Evolutionary conservation across 257 asterid genomes (phyloP).

Genomic region (Penstemon barbatus): DNA sequence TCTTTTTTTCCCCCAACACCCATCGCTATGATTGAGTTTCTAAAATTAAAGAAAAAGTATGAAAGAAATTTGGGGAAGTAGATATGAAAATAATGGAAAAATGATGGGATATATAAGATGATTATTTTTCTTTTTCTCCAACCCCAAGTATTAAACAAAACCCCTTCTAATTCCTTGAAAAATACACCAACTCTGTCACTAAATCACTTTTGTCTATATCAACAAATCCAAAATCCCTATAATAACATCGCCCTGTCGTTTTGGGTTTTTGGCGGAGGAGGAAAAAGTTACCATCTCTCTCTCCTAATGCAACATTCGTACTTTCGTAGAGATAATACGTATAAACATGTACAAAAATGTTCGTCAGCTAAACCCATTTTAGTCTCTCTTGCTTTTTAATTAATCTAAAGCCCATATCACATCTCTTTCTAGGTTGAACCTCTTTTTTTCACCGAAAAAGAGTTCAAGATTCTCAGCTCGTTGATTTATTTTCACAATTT

Average conservation of each 20-base stretch:
- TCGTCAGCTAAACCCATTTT: conserved; percentile 26
- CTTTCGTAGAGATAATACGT: conserved; percentile 1
- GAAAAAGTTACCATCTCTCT: conserved; percentile 10
- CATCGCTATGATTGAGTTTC: no score
- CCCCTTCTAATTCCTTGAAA: conserved; percentile 28
- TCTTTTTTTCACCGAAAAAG: not conserved
- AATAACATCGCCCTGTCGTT: conserved; percentile 32
- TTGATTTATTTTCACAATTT: conserved; percentile 19
- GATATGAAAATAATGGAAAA: no score
- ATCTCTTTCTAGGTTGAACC: conserved; percentile 13
- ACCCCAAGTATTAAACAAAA: not conserved
- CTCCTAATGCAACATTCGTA: conserved; percentile 29
- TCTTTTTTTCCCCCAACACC: no score
- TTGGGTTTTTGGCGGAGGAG: conserved; percentile 29
- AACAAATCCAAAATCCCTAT: conserved; percentile 41
- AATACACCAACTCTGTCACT: conserved; percentile 30
- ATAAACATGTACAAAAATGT: conserved; percentile 11
- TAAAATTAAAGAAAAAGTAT: no score
- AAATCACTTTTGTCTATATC: conserved; percentile 34
- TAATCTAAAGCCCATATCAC: conserved; percentile 18
- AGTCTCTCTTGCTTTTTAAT: conserved; percentile 3
- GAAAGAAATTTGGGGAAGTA: no score
- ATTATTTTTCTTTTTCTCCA: conserved; percentile 4
- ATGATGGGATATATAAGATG: no score
- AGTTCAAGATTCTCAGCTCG: not conserved